Conservation (phyloP, 495 filamentous ascomycete species). For the Xanthoparmelia taractica region DNA sequence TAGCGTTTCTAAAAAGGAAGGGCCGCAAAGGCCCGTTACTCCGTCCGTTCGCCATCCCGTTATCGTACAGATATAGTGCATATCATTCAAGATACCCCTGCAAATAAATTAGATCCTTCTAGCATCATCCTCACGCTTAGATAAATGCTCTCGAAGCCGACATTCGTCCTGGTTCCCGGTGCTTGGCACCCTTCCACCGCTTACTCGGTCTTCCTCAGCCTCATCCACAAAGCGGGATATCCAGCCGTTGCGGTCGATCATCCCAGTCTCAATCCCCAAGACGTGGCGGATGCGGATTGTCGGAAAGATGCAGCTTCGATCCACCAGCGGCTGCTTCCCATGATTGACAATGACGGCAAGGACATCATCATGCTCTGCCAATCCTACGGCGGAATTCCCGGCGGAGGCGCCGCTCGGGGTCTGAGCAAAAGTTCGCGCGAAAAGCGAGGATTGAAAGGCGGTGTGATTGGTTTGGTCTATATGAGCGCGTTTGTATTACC, state of each 20-base stretch:
- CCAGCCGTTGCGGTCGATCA: slow-evolving; percentile 31
- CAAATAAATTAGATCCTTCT: too few relatives aligned
- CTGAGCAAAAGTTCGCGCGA: slow-evolving; percentile 36
- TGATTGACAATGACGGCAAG: slow-evolving; percentile 31
- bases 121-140: too few relatives aligned
- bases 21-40: too few relatives aligned
- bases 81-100: too few relatives aligned
- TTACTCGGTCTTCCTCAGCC: slow-evolving; percentile 31
- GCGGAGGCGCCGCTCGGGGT: slow-evolving; percentile 41
- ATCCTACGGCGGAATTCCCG: slow-evolving; percentile 46
- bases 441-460: slow-evolving; percentile 33
- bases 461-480: slow-evolving; percentile 40
- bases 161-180: slow-evolving; percentile 35
- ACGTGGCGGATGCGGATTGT: slow-evolving; percentile 34
- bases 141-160: too few relatives aligned
- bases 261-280: slow-evolving; percentile 37
- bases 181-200: slow-evolving; percentile 37
- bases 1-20: too few relatives aligned
- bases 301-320: slow-evolving; percentile 31
- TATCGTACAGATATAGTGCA: too few relatives aligned
- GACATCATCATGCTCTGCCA: slow-evolving; percentile 44
- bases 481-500: slow-evolving; percentile 37
- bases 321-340: slow-evolving; percentile 21
- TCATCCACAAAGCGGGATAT: slow-evolving; percentile 33
- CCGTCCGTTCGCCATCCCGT: too few relatives aligned